These are phyloP conservation scores for Microstegium vimineum DNA, from an alignment of 176 grass and related monocot genomes.

Conservation along the genomic window DNA sequence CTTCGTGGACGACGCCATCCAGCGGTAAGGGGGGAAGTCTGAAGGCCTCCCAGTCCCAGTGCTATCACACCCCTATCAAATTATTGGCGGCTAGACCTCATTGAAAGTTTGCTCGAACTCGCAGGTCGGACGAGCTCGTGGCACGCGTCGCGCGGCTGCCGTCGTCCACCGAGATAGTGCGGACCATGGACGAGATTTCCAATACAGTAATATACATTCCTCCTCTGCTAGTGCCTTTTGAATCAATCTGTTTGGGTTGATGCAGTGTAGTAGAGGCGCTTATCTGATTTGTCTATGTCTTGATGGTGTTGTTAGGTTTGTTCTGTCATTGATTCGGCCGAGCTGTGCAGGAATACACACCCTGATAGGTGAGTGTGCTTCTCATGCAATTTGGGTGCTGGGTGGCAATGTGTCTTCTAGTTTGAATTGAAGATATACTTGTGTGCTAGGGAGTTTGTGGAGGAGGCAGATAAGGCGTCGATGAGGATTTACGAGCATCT, in stretches of 20 bases:
- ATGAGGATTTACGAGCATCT: slow-evolving; percentile 89
- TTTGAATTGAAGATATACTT: slow-evolving; percentile 5
- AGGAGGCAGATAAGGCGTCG: slow-evolving; percentile 81
- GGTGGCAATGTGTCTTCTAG: neutral
- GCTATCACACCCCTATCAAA: neutral
- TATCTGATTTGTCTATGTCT: neutral
- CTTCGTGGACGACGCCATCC: slow-evolving; percentile 83
- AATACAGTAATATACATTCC: slow-evolving; percentile 45
- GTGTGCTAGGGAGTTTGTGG: slow-evolving; percentile 68
- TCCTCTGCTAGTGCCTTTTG: neutral
- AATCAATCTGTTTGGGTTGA: neutral
- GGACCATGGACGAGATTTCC: slow-evolving; percentile 91
- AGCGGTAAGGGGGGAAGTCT: slow-evolving; percentile 33
- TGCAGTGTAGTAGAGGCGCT: neutral
- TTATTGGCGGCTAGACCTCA: neutral
- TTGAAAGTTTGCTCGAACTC: slow-evolving; percentile 9
- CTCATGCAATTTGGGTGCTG: neutral
- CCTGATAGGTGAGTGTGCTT: slow-evolving; percentile 55
- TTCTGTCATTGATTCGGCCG: slow-evolving; percentile 86
- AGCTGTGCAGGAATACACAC: slow-evolving; percentile 83
- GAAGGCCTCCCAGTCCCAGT: neutral
- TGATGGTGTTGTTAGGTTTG: slow-evolving; percentile 58
- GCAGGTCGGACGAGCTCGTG: slow-evolving; percentile 78
- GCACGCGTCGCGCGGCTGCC: slow-evolving; percentile 51
- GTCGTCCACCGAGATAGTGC: slow-evolving; percentile 61